Evolutionary conservation across 441 rosid genomes (phyloP), one percentile per base, ranked within the genome.

Genomic region (Isatis lusitanica): DNA sequence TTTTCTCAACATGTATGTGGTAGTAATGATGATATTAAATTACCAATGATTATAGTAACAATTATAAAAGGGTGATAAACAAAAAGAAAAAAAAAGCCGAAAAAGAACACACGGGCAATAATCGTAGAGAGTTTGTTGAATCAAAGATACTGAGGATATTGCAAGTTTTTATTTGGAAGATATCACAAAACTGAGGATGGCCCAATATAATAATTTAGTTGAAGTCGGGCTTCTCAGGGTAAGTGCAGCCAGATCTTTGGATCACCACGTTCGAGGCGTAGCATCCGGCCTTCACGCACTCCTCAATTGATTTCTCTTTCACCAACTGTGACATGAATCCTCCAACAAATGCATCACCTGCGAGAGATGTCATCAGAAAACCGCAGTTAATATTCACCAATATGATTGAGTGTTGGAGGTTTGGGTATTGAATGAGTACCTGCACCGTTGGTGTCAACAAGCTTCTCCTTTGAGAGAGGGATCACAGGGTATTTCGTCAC

Each of bases 291-390:
- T 74, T 93, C 38, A 93, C 90, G 11, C 96, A 91, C 13, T 81
- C 92, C 17, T 77, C 93, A 5, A 90, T 76, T 7, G 92, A 82
- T 72, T 91, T 91, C 81, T 78, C 88, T 73, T 81, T 83, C 51
- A 91, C 85, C 86, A 93, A 71, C 68, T 91, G 97, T n/a, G 97
- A 86, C 73, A 91, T 58, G 81, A 90, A 90, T 70, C 97, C 97
- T 42, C 94, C 96, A 10, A 93, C 98, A 73, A 94, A 92, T 73
- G 98, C 97, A 83, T 90, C 98, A 59, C 98, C 98, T 92, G 74
- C 36, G n/a, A 57, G 30, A 46, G 18, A 38, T 9, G 57, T 59
- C 63, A 33, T 52, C 63, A 50, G 33, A 39, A 26, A 4, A 38
- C 21, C 21, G 7, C 5, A 0, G 9, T 61, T 38, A 15, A 4